Base-by-base conservation (phyloP, 2,329 filamentous ascomycete species). In the Dothistroma septosporum region DNA sequence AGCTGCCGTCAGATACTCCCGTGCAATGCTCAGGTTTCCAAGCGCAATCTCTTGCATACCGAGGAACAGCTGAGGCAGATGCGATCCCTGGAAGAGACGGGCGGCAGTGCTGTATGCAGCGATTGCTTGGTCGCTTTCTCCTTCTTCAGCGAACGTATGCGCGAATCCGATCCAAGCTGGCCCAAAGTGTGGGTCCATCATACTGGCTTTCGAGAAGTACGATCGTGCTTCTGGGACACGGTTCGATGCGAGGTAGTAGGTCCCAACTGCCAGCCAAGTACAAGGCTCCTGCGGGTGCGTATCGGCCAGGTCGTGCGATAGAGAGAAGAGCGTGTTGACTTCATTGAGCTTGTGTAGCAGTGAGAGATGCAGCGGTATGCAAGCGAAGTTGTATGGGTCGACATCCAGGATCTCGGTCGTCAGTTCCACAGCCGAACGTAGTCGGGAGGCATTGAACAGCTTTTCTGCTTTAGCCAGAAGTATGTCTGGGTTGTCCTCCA, bases 101-200 rank as follows among this genome's bases (percentile, higher is more conserved):
- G 93, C 93, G 0, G 94, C 94, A 0, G 94, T 99, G 32, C 91
- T 96, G 77, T 99, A 99, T 0, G 95, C 94, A 9, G 92, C 95
- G 64, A 99, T 97, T 53, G 94, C 94, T 77, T 99, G 94, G 74
- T 99, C 94, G 75, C 97, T 92, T 76, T 99, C 94, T 56, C 94
- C 94, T 75, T 99, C 94, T 11, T 92, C 92, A 1, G 94, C 94
- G 74, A 99, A 99, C 0, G 94, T 99, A 75, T 99, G 95, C 0
- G 94, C 94, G 72, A 99, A 99, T 1, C 95, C 94, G 66, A 99
- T 97, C 94, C 94, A 99, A 2, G 94, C 94, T 0, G 94, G 91
- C 0, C 93, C 93, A 70, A 96, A 99, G 77, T 97, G 93, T 7
- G 93, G 90, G 72, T 99, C 92, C 87, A 99, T 93, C 80, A 97